Evolutionary conservation across 257 asterid species (phyloP), one percentile per base, ranked within the genome.

Genomic region (Verbascum thapsus): DNA sequence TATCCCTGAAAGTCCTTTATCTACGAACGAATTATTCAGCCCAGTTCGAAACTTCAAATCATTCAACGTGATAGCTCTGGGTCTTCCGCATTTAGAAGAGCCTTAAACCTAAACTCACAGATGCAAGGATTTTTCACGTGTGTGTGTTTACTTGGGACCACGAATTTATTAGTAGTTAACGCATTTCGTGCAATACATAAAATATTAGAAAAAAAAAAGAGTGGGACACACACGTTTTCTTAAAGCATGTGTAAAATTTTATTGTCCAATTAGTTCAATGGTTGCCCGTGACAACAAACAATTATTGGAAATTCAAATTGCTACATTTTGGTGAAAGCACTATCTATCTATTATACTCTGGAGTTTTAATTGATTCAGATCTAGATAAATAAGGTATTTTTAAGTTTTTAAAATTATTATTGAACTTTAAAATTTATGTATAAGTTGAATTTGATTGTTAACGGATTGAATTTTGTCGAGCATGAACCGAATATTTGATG

Each of bases 111-210:
- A 51, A 40, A 18, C 64, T 58, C 22, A 20, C n/a, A 58, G 18
- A 38, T 12, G 38, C 52, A 26, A 26, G 40, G 39, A 40, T n/a
- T 58, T 41, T 58, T 39, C 51, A 41, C 64, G 52, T 58, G 52
- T 57, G 35, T 9, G 41, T 41, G 22, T 58, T 40, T 22, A 58
- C 40, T 41, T 41, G 52, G 64, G 64, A 41, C 64, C 64, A 58
- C 64, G 22, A 2, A n/a, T n/a, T n/a, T n/a, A n/a, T n/a, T n/a
- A n/a, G n/a, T n/a, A 23, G 42, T 51, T 41, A 41, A 22, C 20
- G 38, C 12, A 17, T 7, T 3, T 22, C 40, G 44, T 12, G 9
- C 61, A 55, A 35, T 55, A 58, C 26, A n/a, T 7, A 20, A 13
- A 23, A 10, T 37, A 3, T 1, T 5, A 26, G 5, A 26, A 26